phyloP scores from a whole-genome alignment of 2,329 filamentous ascomycete genomes.

The Taxawa tesnikishii region DNA sequence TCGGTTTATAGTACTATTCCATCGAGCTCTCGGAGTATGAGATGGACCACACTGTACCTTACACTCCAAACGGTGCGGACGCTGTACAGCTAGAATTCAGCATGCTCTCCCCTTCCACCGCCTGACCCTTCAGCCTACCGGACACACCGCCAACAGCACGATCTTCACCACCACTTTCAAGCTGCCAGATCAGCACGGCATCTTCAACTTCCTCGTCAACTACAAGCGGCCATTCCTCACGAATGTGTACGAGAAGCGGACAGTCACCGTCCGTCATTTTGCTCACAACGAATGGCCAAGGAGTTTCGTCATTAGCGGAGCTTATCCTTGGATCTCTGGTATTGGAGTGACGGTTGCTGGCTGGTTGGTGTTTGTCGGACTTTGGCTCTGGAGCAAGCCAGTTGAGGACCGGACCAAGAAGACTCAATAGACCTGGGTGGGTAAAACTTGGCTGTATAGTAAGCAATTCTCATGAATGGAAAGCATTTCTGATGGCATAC shows the following conservation, averaged over 20 bases:
- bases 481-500: slow-evolving; percentile 3
- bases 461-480: slow-evolving; percentile 5
- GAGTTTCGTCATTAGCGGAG: slow-evolving; percentile 77
- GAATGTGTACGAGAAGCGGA: slow-evolving; percentile 83
- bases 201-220: slow-evolving; percentile 97
- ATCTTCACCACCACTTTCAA: slow-evolving; percentile 66
- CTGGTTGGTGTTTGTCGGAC: slow-evolving; percentile 70
- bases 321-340: slow-evolving; percentile 89
- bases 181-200: slow-evolving; percentile 92
- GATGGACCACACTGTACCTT: slow-evolving; percentile 63
- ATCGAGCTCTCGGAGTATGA: slow-evolving; percentile 83
- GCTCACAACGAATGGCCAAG: slow-evolving; percentile 94
- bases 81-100: slow-evolving; percentile 88
- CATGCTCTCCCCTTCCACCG: slow-evolving; percentile 99
- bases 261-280: slow-evolving; percentile 90
- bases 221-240: slow-evolving; percentile 92
- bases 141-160: slow-evolving; percentile 52
- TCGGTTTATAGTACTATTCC: slow-evolving; percentile 53
- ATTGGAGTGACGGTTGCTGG: slow-evolving; percentile 73
- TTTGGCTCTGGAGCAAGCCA: slow-evolving; percentile 76
- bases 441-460: no score
- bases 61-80: slow-evolving; percentile 57
- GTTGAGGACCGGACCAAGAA: slow-evolving; percentile 30
- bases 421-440: slow-evolving; percentile 8
- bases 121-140: slow-evolving; percentile 51